Base-by-base conservation (phyloP, 2,329 filamentous ascomycete species). In the Paecilomyces formosus region DNA sequence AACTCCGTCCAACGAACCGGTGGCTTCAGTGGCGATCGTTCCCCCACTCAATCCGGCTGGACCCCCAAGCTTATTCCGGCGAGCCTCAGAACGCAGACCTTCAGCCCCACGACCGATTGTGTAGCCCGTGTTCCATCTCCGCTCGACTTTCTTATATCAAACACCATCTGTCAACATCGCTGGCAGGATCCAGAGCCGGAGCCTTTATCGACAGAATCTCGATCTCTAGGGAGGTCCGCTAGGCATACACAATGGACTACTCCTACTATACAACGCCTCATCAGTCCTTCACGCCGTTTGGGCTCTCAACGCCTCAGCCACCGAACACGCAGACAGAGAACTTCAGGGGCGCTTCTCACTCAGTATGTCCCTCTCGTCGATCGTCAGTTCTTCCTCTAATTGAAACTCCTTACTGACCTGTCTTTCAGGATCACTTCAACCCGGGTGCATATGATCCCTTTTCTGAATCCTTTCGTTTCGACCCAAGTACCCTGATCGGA, bases 201-300 rank as follows among this genome's bases (percentile, higher is more conserved):
- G 18, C 18, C 39, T 18, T 28, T n/a, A 52, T 24, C 21, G 21
- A n/a, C 50, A 6, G n/a, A 26, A 3, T 31, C 26, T 1, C 5
- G n/a, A 15, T 21, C n/a, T 45, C 33, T 15, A 28, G 15, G 33
- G n/a, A 28, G 30, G 9, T 12, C 31, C 24, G 13, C 12, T n/a
- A 30, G 18, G 18, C 21, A 12, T 2, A 22, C 45, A n/a, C 22
- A 58, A 85, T 86, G 82, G 82, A 85, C 65, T 85, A 83, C 70
- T 76, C 78, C 56, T 84, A 81, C 70, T 85, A 80, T 64, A 66
- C 74, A 21, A 65, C 66, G 54, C 66, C 69, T 18, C 65, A 66
- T 51, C 79, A 79, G 62, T 70, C 76, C 49, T 84, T 80, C 64
- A 76, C 78, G 45, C 80, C 81, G 61, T 75, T 81, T 55, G 77